Conservation (phyloP, 805 yeast species). For the Ogataea naganishii region DNA sequence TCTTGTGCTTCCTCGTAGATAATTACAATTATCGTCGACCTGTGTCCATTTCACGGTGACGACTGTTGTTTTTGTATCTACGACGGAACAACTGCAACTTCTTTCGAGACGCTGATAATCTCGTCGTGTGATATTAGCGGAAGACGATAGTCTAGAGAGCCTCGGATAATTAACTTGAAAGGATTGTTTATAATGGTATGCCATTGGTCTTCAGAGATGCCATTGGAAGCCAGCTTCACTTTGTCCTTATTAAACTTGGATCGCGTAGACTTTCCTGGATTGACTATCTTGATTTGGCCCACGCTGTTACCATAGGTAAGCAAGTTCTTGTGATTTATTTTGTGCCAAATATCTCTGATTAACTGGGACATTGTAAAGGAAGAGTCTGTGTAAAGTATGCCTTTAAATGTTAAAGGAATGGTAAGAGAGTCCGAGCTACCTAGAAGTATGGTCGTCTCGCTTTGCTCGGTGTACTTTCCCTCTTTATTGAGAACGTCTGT, state of each 20-base stretch:
- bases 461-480: background rate
- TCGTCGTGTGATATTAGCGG: slow-evolving; percentile 18
- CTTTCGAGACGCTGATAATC: slow-evolving; percentile 21
- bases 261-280: slow-evolving; percentile 16
- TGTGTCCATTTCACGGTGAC: too few species aligned
- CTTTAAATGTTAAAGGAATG: slow-evolving; percentile 22
- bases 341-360: slow-evolving; percentile 13
- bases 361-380: slow-evolving; percentile 5
- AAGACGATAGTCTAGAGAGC: slow-evolving; percentile 22
- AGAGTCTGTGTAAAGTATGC: slow-evolving; percentile 12
- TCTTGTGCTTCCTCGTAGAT: too few species aligned
- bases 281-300: slow-evolving; percentile 23
- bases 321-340: slow-evolving; percentile 12
- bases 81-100: slow-evolving; percentile 12
- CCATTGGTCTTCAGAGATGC: slow-evolving; percentile 21
- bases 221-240: slow-evolving; percentile 1
- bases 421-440: slow-evolving; percentile 21
- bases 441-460: slow-evolving; percentile 21
- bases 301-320: slow-evolving; percentile 7
- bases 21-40: too few species aligned
- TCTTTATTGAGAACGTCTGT: slow-evolving; percentile 13
- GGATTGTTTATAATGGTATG: slow-evolving; percentile 16
- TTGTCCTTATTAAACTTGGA: slow-evolving; percentile 12
- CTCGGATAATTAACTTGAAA: slow-evolving; percentile 22
- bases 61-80: background rate